Conservation (phyloP, 2,329 filamentous ascomycete genomes). For the Trichoderma aggressivum region DNA sequence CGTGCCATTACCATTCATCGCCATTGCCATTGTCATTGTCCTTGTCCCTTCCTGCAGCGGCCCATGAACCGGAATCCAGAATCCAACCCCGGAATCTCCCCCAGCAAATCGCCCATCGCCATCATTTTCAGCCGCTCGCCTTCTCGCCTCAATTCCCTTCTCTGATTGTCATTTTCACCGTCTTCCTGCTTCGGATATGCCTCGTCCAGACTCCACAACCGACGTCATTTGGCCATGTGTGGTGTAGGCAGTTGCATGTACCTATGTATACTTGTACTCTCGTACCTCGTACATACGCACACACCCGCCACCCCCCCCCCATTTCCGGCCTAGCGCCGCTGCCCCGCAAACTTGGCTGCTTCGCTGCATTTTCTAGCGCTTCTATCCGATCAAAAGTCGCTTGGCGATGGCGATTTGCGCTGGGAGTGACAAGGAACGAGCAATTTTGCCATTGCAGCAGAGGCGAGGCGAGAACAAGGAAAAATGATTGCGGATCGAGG, state of each 20-base stretch:
- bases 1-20: not conserved
- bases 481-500: fast-evolving
- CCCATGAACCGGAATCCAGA: not conserved
- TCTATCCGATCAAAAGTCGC: slow-evolving; percentile 9
- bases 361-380: slow-evolving; percentile 18
- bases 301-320: not conserved
- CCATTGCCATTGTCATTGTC: not conserved
- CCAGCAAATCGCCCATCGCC: not conserved
- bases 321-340: slow-evolving; percentile 1
- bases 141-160: not conserved
- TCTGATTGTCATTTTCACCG: not conserved
- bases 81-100: not conserved
- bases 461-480: not conserved
- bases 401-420: slow-evolving; percentile 3
- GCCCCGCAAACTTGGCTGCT: slow-evolving; percentile 17
- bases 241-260: no score
- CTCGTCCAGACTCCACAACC: slow-evolving; percentile 2
- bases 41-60: not conserved
- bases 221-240: slow-evolving; percentile 16
- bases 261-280: no score
- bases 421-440: not conserved
- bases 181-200: not conserved
- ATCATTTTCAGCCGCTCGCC: not conserved
- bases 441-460: not conserved
- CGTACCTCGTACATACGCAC: no score